These are phyloP conservation scores for Anthostomella pinea DNA, from an alignment of 2,329 filamentous ascomycete genomes.

Conservation along the genomic window DNA sequence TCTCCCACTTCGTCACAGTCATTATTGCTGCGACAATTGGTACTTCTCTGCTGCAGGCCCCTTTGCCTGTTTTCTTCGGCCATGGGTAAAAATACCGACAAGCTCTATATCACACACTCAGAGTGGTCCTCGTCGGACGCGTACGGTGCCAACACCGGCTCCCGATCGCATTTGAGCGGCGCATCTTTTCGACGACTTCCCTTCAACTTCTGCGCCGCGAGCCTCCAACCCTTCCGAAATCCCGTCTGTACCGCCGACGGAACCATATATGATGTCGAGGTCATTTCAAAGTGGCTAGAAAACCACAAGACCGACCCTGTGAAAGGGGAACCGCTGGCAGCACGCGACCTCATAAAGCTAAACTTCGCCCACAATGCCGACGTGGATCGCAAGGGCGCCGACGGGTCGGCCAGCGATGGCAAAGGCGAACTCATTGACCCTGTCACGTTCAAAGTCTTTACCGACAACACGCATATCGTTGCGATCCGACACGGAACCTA, in stretches of 20 bases:
- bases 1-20: background rate
- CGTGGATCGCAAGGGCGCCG: constrained; percentile 44
- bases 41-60: constrained; percentile 15
- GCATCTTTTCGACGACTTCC: constrained; percentile 82
- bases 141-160: constrained; percentile 75
- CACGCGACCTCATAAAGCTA: constrained; percentile 82
- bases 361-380: constrained; percentile 91
- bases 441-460: constrained; percentile 96
- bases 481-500: constrained; percentile 76
- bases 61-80: constrained; percentile 2
- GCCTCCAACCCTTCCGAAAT: constrained; percentile 90
- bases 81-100: constrained; percentile 56
- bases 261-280: constrained; percentile 91
- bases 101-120: constrained; percentile 82
- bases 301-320: constrained; percentile 93
- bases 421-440: constrained; percentile 87
- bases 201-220: constrained; percentile 97
- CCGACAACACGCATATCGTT: constrained; percentile 96
- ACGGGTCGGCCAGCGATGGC: constrained; percentile 45
- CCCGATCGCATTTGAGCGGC: constrained; percentile 52
- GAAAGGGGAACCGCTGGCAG: constrained; percentile 73
- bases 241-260: constrained; percentile 87
- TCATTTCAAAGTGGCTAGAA: constrained; percentile 90
- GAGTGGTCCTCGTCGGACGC: constrained; percentile 94
- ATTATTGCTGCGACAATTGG: background rate